phyloP scores from a whole-genome alignment of 2,329 filamentous ascomycete species.

The Clarireedia homoeocarpa region DNA sequence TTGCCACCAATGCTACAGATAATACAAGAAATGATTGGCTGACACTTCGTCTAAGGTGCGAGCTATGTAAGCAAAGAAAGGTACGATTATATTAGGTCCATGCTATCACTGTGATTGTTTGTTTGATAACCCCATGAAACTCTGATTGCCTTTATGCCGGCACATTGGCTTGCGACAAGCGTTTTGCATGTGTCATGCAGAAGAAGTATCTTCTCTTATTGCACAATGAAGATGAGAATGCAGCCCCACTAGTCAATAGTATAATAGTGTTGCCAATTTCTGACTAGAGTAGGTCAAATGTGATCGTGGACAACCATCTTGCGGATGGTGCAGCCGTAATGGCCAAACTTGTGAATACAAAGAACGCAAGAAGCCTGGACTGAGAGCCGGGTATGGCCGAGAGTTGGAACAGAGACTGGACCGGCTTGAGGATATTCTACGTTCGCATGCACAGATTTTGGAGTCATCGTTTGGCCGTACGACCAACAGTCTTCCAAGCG shows the following conservation, averaged over 20 bases:
- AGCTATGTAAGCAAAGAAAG: constrained; percentile 76
- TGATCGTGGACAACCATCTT: constrained; percentile 66
- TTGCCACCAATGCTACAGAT: constrained; percentile 1
- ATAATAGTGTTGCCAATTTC: not conserved
- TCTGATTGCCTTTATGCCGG: no score
- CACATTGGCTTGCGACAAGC: not conserved
- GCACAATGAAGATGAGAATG: not conserved
- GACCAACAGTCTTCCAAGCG: constrained; percentile 39
- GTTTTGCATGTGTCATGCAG: not conserved
- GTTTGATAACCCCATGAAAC: not conserved
- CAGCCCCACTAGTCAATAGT: not conserved
- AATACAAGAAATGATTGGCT: constrained; percentile 25
- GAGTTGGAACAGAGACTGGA: constrained; percentile 68
- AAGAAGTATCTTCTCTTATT: not conserved
- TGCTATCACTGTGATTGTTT: not conserved
- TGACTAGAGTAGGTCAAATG: constrained; percentile 53
- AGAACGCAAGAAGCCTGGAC: constrained; percentile 58
- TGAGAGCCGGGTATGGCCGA: constrained; percentile 59
- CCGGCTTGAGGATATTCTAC: constrained; percentile 58
- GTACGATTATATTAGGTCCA: constrained; percentile 34
- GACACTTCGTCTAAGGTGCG: constrained; percentile 46
- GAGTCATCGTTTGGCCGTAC: constrained; percentile 41
- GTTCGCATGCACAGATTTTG: constrained; percentile 58
- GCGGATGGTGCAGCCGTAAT: constrained; percentile 60
- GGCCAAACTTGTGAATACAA: constrained; percentile 58